Evolutionary conservation across 106 monocot genomes (phyloP).

Genomic region (Dendrobium nobile): DNA sequence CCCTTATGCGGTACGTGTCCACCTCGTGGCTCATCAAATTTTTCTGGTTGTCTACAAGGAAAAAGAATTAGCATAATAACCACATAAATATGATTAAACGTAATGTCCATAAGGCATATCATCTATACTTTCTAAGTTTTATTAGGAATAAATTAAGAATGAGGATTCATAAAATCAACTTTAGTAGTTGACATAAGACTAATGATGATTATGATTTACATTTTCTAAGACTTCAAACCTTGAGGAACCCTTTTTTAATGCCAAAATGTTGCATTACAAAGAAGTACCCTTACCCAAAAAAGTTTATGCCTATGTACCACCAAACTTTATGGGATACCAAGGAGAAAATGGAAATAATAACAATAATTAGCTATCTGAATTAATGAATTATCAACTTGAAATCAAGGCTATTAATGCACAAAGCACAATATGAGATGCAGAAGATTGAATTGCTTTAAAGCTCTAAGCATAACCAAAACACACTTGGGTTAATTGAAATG

Average conservation of each 20-base stretch:
- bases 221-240: not conserved
- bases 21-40: constrained; percentile 51
- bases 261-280: not conserved
- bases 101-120: not conserved
- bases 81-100: not conserved
- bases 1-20: constrained; percentile 42
- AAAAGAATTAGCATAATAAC: not conserved
- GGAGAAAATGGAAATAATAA: not conserved
- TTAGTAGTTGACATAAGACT: not conserved
- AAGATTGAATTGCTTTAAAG: not conserved
- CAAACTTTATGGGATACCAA: not conserved
- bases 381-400: not conserved
- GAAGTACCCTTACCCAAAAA: not conserved
- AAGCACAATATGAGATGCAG: not conserved
- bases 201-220: not conserved
- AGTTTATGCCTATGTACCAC: not conserved
- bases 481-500: not conserved
- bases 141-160: not conserved
- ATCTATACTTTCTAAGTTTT: no score
- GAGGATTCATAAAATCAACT: not conserved
- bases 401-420: not conserved
- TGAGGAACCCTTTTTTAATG: not conserved
- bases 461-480: no score
- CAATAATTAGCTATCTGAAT: not conserved
- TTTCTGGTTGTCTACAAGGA: constrained; percentile 29